Conservation (phyloP, 495 filamentous ascomycete species). For the Amphirosellinia nigrospora region DNA sequence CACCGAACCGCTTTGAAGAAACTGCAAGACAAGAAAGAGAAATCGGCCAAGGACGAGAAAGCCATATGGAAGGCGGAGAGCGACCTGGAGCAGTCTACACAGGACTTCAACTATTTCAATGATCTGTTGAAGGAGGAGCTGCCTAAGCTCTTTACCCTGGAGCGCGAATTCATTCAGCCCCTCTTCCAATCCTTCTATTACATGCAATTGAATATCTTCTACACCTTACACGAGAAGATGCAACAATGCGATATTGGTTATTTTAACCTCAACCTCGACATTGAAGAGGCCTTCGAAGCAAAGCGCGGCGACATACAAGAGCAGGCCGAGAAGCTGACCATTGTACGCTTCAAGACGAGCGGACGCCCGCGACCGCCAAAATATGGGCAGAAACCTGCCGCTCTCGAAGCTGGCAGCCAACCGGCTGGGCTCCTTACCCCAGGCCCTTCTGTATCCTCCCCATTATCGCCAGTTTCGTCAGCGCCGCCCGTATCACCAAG, state of each 20-base stretch:
- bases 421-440: constrained; percentile 50
- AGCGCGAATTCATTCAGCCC: constrained; percentile 94
- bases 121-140: constrained; percentile 94
- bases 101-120: constrained; percentile 97
- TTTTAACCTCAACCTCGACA: constrained; percentile 87
- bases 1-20: constrained; percentile 85
- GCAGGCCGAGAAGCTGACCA: constrained; percentile 76
- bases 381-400: constrained; percentile 53
- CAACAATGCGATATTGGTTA: constrained; percentile 95
- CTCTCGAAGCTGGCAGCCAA: constrained; percentile 44
- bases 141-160: constrained; percentile 89
- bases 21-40: constrained; percentile 96
- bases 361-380: constrained; percentile 65
- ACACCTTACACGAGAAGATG: constrained; percentile 98
- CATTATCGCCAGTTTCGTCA: constrained; percentile 31
- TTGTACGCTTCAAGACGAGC: constrained; percentile 87
- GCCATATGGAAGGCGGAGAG: constrained; percentile 94
- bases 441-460: too few relatives aligned
- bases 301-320: constrained; percentile 90
- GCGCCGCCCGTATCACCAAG: constrained; percentile 13
- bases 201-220: constrained; percentile 99
- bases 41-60: constrained; percentile 95
- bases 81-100: constrained; percentile 88
- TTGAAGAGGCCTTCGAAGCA: constrained; percentile 86
- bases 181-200: constrained; percentile 99